Evolutionary conservation across 805 yeast species (phyloP).

Genomic region (Tetrapisispora fleetii): DNA sequence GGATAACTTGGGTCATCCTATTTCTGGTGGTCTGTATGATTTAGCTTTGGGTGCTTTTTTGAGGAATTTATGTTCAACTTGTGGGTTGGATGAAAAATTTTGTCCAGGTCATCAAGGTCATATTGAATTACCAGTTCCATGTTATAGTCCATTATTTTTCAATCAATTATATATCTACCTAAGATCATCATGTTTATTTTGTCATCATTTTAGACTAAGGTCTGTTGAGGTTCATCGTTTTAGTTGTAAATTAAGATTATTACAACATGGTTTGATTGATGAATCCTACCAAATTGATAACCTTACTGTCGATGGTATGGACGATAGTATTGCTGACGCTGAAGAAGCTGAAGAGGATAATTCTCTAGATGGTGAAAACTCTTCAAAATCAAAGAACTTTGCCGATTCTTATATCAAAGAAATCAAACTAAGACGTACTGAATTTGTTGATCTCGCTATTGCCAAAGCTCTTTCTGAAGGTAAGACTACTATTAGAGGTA

Average conservation of each 20-base stretch:
- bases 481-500: conserved; percentile 54
- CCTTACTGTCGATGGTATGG: conserved; percentile 32
- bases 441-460: conserved; percentile 62
- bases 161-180: conserved; percentile 78
- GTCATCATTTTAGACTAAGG: conserved; percentile 74
- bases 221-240: conserved; percentile 61
- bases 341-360: conserved; percentile 36
- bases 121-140: conserved; percentile 91
- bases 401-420: conserved; percentile 37
- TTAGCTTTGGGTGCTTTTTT: conserved; percentile 91
- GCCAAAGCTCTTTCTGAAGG: conserved; percentile 70
- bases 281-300: conserved; percentile 70
- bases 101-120: conserved; percentile 99
- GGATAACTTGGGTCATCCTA: conserved; percentile 93
- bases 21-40: conserved; percentile 88
- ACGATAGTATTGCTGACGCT: conserved; percentile 32
- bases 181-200: conserved; percentile 78
- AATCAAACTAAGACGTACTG: conserved; percentile 50
- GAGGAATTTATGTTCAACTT: conserved; percentile 81
- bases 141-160: conserved; percentile 90
- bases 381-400: conserved; percentile 19
- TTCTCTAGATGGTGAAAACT: conserved; percentile 5
- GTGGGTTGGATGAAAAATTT: conserved; percentile 87
- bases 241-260: conserved; percentile 65
- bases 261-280: conserved; percentile 80